Base-by-base conservation (phyloP, 441 rosid species). In the Pelargonium myrrhifolium region DNA sequence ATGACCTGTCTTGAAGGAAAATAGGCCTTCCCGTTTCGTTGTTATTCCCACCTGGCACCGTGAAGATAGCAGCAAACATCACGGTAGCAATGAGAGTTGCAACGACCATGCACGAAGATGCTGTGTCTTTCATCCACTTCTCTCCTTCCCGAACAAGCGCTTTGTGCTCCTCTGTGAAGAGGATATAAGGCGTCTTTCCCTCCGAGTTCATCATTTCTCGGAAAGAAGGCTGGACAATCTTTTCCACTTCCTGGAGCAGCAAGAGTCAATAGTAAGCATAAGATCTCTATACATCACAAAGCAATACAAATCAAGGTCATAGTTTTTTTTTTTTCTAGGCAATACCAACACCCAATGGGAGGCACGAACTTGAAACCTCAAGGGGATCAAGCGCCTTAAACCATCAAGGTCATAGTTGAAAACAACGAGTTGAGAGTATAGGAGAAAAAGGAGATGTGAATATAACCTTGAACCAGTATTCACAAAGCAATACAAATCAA, bases 61-160 rank as follows among this genome's bases (percentile, higher is more conserved):
- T 79, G 60, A 84, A 81, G 67, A 71, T 14, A 0, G 83, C 79
- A 3, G 81, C 77, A 65, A 77, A 80, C 72, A 77, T 69, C 28
- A 80, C 79, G 1, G 84, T 81, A 9, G 87, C 75, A 26, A 84
- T 81, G 8, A 81, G 76, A 0, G 87, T 78, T 0, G 81, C 81
- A 0, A 79, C 83, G 3, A 82, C 66, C 81, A 77, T 79, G 71
- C 83, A 77, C 1, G 85, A 82, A 2, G 77, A 72, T 1, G 83
- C 73, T 0, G 81, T 82, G 67, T 69, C 78, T 35, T 77, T 75
- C 89, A 85, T 81, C 89, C 87, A 83, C 18, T 77, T 75, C 72
- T 83, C 89, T 0, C 83, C 89, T 56, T 81, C 82, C 60, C 47
- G 67, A 1, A 75, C 60, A 21, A 85, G 47, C 17, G 20, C 62